Evolutionary conservation across 1,284 basidiomycete species (phyloP).

Genomic region (Inonotus obliquus): DNA sequence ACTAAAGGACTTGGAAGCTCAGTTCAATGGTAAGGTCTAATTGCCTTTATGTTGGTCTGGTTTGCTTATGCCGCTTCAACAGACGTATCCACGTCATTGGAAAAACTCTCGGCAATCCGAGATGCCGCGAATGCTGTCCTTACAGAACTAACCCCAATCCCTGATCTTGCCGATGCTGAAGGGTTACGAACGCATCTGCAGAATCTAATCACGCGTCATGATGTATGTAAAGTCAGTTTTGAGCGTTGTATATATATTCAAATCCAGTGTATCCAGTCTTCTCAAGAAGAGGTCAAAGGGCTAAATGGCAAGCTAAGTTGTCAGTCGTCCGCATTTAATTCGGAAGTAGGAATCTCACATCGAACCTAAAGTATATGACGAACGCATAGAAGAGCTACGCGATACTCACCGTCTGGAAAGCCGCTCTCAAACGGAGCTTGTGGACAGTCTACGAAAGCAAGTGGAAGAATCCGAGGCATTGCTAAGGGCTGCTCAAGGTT

Average conservation of each 20-base stretch:
- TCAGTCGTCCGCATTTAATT: constrained; percentile 40
- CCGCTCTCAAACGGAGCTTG: constrained; percentile 67
- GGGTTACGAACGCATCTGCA: constrained; percentile 72
- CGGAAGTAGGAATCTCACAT: background rate
- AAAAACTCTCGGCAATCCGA: constrained; percentile 67
- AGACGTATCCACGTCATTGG: constrained; percentile 78
- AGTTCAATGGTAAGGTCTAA: constrained; percentile 55
- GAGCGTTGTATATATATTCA: background rate
- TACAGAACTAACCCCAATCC: constrained; percentile 68
- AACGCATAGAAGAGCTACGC: constrained; percentile 76
- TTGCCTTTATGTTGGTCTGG: constrained; percentile 1
- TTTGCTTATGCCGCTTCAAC: constrained; percentile 1
- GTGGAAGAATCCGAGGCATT: constrained; percentile 67
- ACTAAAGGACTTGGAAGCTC: constrained; percentile 64
- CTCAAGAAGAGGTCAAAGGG: constrained; percentile 69
- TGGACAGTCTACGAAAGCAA: constrained; percentile 66
- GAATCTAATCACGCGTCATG: constrained; percentile 62
- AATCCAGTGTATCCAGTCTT: constrained; percentile 40
- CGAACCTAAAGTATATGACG: constrained; percentile 66
- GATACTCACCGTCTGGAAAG: constrained; percentile 79
- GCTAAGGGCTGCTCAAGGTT: constrained; percentile 48
- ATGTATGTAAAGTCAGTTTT: constrained; percentile 42
- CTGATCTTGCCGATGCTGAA: constrained; percentile 59
- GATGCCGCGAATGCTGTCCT: constrained; percentile 66
- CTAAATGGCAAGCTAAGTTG: constrained; percentile 63